Evolutionary conservation across 306 rosid genomes (phyloP), one percentile per base, ranked within the genome.

Genomic region (Rosa chinensis): DNA sequence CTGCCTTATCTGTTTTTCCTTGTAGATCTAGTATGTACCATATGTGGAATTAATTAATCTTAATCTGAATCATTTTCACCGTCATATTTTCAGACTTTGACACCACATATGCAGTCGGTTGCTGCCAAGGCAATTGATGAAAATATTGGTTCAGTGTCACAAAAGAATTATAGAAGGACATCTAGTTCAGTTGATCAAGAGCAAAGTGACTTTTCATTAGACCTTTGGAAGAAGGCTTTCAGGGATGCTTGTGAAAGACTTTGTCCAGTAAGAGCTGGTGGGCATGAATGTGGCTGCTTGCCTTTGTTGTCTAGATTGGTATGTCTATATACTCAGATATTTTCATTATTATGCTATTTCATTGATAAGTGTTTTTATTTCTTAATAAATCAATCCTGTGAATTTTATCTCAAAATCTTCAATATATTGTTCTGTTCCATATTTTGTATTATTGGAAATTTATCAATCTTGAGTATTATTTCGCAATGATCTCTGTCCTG

Each of bases 221-320:
- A 88, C 63, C 91, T 93, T 68, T 95, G 99, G 99, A 95, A 89
- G 90, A 89, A 84, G 67, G 99, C 99, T 78, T 93, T 93, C 77
- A 81, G 86, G 79, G 98, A 93, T 82, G 88, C 96, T 72, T 88
- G 83, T 61, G 98, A 95, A 82, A 90, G 98, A 84, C 89, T 95
- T 72, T 95, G 99, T 72, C 99, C 99, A 1, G 83, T 95, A 74
- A 92, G 94, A 74, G 98, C 97, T 75, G 98, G 88, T 85, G 98
- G 97, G 74, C 98, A 95, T 82, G 97, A 90, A 66, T 95, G 99
- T 79, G 99, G 99, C 84, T 95, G 99, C 89, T 85, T 95, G 89
- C 88, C 96, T 77, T 75, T 89, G 83, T 84, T 95, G 58, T 87
- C 97, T 83, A 88, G 89, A 90, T 83, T 95, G 98, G 99, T 95